phyloP scores from a whole-genome alignment of 495 filamentous ascomycete species.

The Hypoxylon intermedium region DNA sequence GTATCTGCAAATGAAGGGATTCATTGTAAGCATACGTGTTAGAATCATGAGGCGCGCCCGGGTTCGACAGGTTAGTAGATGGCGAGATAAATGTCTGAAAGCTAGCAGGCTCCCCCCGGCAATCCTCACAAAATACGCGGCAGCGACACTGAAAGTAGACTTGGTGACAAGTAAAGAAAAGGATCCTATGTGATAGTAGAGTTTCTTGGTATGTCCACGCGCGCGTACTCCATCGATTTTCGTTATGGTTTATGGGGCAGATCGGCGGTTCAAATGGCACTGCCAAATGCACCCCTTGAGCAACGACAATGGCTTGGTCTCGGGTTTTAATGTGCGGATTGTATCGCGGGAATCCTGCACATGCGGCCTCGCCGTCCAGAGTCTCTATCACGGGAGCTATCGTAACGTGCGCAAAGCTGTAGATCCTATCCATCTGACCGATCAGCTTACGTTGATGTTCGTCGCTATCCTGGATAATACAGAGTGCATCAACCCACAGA shows the following conservation, averaged over 20 bases:
- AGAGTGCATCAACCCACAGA: constrained; percentile 15
- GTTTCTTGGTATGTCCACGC: constrained; percentile 14
- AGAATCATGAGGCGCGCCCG: background rate
- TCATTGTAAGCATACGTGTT: background rate
- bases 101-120: constrained; percentile 8
- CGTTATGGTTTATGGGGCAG: background rate
- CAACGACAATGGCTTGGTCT: background rate
- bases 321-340: background rate
- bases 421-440: constrained; percentile 1
- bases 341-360: constrained; percentile 3
- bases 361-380: background rate
- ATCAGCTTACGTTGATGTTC: background rate
- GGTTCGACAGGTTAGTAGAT: background rate
- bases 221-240: constrained; percentile 1
- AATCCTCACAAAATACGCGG: constrained; percentile 41
- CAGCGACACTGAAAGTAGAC: constrained; percentile 35
- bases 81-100: background rate
- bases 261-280: background rate
- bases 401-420: background rate
- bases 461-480: too few relatives aligned
- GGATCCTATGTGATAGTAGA: constrained; percentile 1
- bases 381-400: background rate
- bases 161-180: constrained; percentile 4
- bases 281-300: background rate
- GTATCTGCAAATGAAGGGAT: background rate